Conservation (phyloP, 2,329 filamentous ascomycete species). For the Penicillium freii region DNA sequence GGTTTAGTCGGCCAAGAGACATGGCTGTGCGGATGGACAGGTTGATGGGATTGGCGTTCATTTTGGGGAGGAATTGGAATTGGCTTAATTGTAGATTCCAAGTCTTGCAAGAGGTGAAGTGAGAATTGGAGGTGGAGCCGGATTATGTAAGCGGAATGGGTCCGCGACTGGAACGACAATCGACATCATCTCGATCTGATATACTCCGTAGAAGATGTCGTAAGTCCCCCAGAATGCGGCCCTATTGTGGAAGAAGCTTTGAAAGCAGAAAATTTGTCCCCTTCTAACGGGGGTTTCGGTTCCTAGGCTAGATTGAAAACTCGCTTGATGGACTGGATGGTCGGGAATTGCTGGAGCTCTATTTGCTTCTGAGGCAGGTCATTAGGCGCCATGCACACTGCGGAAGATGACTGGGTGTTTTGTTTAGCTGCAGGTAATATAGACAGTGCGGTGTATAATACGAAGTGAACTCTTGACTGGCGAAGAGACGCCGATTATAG, state of each 20-base stretch:
- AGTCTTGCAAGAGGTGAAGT: slow-evolving; percentile 10
- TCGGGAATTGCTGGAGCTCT: too few relatives aligned
- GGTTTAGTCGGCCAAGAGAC: slow-evolving; percentile 29
- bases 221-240: too few relatives aligned
- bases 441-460: background rate
- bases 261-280: too few relatives aligned
- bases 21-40: slow-evolving; percentile 37
- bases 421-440: background rate
- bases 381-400: too few relatives aligned
- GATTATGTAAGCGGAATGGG: slow-evolving; percentile 24
- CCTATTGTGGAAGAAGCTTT: too few relatives aligned
- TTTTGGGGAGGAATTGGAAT: slow-evolving; percentile 16
- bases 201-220: too few relatives aligned
- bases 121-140: slow-evolving; percentile 14
- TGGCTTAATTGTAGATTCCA: slow-evolving; percentile 2
- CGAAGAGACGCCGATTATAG: background rate
- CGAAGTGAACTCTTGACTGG: background rate
- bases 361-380: too few relatives aligned
- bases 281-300: too few relatives aligned
- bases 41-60: slow-evolving; percentile 29
- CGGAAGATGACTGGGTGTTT: too few relatives aligned
- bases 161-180: background rate
- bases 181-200: background rate
- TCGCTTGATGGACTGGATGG: too few relatives aligned
- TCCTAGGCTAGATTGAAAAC: too few relatives aligned